Percentiles rank a stretch among this genome's conserved stretches.
Evolutionary conservation across 768 basidiomycete genomes (phyloP).

Genomic region (Tylopilus subfusipes): DNA sequence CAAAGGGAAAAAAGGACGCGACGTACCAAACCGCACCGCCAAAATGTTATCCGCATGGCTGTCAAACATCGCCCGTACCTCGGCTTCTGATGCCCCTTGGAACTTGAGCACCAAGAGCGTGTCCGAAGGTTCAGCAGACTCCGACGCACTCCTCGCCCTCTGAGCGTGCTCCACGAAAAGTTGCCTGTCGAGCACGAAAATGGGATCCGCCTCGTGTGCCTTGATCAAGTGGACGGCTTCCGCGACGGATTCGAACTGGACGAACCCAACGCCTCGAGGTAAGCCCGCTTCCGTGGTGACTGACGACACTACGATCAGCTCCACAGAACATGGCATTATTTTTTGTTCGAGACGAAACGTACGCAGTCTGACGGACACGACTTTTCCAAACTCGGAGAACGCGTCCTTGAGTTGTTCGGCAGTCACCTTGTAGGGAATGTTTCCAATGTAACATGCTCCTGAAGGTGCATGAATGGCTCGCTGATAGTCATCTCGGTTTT

Average conservation of each 20-base stretch:
- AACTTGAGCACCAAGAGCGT: slow-evolving; percentile 33
- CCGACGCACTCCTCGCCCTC: not conserved
- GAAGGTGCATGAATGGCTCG: slow-evolving; percentile 24
- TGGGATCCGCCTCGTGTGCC: slow-evolving; percentile 40
- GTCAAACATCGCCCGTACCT: slow-evolving; percentile 28
- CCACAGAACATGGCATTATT: not conserved
- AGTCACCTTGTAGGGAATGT: slow-evolving; percentile 48
- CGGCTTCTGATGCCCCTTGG: slow-evolving; percentile 18
- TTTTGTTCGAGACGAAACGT: slow-evolving; percentile 19
- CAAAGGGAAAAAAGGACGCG: not conserved
- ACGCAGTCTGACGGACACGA: slow-evolving; percentile 41
- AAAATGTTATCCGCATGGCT: slow-evolving; percentile 7
- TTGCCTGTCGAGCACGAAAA: slow-evolving; percentile 47
- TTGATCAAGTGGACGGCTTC: slow-evolving; percentile 38
- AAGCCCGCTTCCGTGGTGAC: slow-evolving; percentile 34
- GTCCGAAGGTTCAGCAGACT: slow-evolving; percentile 24
- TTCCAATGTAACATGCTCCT: slow-evolving; percentile 45
- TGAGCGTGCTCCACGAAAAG: slow-evolving; percentile 41
- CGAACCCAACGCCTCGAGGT: slow-evolving; percentile 43
- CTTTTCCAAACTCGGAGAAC: slow-evolving; percentile 43
- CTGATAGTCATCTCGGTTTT: not conserved
- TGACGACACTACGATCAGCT: slow-evolving; percentile 2
- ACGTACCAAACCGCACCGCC: slow-evolving; percentile 33
- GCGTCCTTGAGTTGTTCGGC: slow-evolving; percentile 40
- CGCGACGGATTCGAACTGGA: slow-evolving; percentile 38